Base-by-base conservation (phyloP, 148 eudicot species). In the Oxyria digyna region DNA sequence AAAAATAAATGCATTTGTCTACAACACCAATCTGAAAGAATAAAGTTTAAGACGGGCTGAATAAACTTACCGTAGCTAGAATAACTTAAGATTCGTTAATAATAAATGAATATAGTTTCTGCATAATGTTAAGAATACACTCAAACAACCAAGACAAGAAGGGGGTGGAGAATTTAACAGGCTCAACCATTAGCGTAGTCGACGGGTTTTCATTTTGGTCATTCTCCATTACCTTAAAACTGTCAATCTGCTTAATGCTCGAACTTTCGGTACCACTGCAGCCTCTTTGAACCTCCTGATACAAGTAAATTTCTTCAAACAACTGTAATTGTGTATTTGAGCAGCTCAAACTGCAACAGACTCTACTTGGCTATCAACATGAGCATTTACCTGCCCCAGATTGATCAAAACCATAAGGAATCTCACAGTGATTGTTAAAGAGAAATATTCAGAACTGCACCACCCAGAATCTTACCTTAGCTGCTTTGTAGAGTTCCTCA, bases 401-500 rank as follows among this genome's bases (percentile, higher is more conserved):
- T n/a, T 14, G 49, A 45, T 15, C 49, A 45, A 45, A 45, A 45
- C 18, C 4, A 13, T 6, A 13, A 45, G 8, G 6, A 10, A 38
- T 38, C 1, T 1, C 50, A 23, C 14, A 52, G 6, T 49, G 57
- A 21, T 12, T 52, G 3, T 11, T 11, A 24, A 23, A 23, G 0
- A 23, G 15, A 52, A 23, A 24, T 49, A 9, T 21, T 23, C 0
- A 0, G 59, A 11, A 52, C 29, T 0, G 26, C 9, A 38, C 18
- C 21, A 26, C 21, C 67, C 40, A 66, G 45, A 35, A 18, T 37
- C 77, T 77, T 81, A 88, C 99, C 84, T 91, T 87, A 40, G 99
- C 99, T 50, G 97, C 85, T 84, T 91, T 95, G 73, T 87, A 95
- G 64, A 95, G 88, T 73, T 95, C 99, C 75, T 95, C 99, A 5